These are phyloP conservation scores for Rubroboletus pulcherrimus DNA, from an alignment of 768 basidiomycete genomes.

Conservation along the genomic window DNA sequence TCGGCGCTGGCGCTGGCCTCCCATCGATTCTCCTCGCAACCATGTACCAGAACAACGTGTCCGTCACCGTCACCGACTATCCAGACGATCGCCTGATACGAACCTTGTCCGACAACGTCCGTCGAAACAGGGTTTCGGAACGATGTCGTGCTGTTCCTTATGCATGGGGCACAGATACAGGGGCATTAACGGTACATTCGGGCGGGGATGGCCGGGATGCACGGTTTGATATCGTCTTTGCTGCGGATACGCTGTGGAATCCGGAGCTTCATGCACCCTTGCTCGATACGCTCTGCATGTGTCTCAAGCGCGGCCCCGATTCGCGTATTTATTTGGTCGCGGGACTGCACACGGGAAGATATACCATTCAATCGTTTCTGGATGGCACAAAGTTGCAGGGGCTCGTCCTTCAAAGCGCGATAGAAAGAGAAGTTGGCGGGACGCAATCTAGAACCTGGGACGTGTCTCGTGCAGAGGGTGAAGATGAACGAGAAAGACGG, in stretches of 20 bases:
- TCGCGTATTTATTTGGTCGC: conserved; percentile 65
- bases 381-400: conserved; percentile 30
- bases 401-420: conserved; percentile 42
- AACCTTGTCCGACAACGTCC: conserved; percentile 56
- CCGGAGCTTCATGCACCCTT: conserved; percentile 53
- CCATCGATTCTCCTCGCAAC: conserved; percentile 68
- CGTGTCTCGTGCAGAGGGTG: conserved; percentile 45
- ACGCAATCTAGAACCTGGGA: conserved; percentile 45
- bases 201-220: conserved; percentile 18
- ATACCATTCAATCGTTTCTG: conserved; percentile 64
- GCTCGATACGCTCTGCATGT: conserved; percentile 46
- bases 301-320: conserved; percentile 39
- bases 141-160: conserved; percentile 55
- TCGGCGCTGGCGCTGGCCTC: conserved; percentile 73
- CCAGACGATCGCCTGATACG: conserved; percentile 61
- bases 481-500: conserved; percentile 66
- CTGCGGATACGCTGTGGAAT: conserved; percentile 81
- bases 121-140: conserved; percentile 42
- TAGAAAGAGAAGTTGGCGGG: conserved; percentile 48
- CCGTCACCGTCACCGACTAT: conserved; percentile 64
- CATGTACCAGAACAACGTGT: conserved; percentile 32
- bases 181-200: conserved; percentile 11
- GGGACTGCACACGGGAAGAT: conserved; percentile 73
- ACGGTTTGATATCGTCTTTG: conserved; percentile 62
- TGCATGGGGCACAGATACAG: conserved; percentile 59